Evolutionary conservation across 805 yeast genomes (phyloP).

Genomic region (Metschnikowia reukaufii): DNA sequence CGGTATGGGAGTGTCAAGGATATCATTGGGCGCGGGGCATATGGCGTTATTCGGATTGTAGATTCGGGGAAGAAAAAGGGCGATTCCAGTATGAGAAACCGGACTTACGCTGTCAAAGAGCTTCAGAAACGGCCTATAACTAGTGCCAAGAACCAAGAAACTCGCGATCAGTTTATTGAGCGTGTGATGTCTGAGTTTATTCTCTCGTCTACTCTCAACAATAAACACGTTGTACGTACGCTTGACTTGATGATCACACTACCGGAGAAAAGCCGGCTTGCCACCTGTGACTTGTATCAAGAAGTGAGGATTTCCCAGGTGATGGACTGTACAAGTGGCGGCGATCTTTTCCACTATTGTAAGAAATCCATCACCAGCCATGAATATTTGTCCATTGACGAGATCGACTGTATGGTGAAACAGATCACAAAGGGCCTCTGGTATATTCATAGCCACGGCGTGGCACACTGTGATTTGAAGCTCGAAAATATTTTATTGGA

Average conservation of each 20-base stretch:
- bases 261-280: slow-evolving; percentile 9
- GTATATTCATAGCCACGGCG: slow-evolving; percentile 88
- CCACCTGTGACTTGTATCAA: slow-evolving; percentile 2
- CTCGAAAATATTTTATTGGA: slow-evolving; percentile 76
- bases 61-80: slow-evolving; percentile 19
- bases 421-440: slow-evolving; percentile 80
- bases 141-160: slow-evolving; percentile 22
- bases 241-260: slow-evolving; percentile 64
- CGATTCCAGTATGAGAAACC: slow-evolving; percentile 1
- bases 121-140: slow-evolving; percentile 22
- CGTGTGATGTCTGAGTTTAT: slow-evolving; percentile 90
- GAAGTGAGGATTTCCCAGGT: slow-evolving; percentile 32
- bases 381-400: slow-evolving; percentile 38
- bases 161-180: slow-evolving; percentile 51
- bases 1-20: slow-evolving; percentile 36
- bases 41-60: slow-evolving; percentile 47
- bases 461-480: slow-evolving; percentile 90
- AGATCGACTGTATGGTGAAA: slow-evolving; percentile 87
- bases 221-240: slow-evolving; percentile 72
- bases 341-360: slow-evolving; percentile 36
- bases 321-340: slow-evolving; percentile 40
- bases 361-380: slow-evolving; percentile 13
- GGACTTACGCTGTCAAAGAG: slow-evolving; percentile 37
- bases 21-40: slow-evolving; percentile 46
- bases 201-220: slow-evolving; percentile 74